Evolutionary conservation across 1,139 yeast species (phyloP).

Genomic region (Schwanniomyces etchellsii): DNA sequence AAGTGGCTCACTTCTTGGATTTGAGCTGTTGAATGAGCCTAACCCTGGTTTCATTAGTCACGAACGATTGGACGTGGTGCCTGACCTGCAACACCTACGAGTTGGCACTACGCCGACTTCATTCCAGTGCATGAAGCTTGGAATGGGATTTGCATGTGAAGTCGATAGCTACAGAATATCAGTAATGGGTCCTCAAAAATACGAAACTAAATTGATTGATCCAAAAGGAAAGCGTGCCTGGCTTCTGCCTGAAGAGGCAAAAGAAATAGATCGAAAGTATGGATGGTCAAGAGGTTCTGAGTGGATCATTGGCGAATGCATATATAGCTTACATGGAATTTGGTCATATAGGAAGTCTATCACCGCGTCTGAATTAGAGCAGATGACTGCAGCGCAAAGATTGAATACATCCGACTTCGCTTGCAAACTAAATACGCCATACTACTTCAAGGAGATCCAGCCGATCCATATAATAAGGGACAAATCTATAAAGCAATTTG

Average conservation of each 20-base stretch:
- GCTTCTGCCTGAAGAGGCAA: constrained; percentile 43
- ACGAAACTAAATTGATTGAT: constrained; percentile 51
- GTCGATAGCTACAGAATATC: constrained; percentile 66
- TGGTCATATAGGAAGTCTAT: constrained; percentile 37
- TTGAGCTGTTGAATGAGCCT: constrained; percentile 89
- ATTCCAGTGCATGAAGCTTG: constrained; percentile 54
- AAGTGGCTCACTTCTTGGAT: constrained; percentile 56
- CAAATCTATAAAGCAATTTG: constrained; percentile 18
- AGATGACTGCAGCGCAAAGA: constrained; percentile 20
- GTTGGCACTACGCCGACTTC: constrained; percentile 68
- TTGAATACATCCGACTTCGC: constrained; percentile 25
- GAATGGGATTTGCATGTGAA: constrained; percentile 64
- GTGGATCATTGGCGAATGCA: constrained; percentile 73
- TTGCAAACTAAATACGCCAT: constrained; percentile 25
- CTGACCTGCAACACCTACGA: constrained; percentile 51
- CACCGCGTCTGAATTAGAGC: constrained; percentile 7
- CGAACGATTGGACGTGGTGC: constrained; percentile 39
- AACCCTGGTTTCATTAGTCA: constrained; percentile 60
- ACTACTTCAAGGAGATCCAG: constrained; percentile 25
- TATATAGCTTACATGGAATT: constrained; percentile 73
- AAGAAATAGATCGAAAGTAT: constrained; percentile 49
- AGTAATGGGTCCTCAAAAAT: constrained; percentile 67
- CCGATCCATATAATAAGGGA: constrained; percentile 11
- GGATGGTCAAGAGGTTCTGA: constrained; percentile 59
- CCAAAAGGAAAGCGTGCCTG: constrained; percentile 69